A percentile compares a stretch with the other conserved stretches of the same genome.
Conservation (phyloP, 1,139 yeast genomes). For the Yamadazyma pseudoaaseri region DNA sequence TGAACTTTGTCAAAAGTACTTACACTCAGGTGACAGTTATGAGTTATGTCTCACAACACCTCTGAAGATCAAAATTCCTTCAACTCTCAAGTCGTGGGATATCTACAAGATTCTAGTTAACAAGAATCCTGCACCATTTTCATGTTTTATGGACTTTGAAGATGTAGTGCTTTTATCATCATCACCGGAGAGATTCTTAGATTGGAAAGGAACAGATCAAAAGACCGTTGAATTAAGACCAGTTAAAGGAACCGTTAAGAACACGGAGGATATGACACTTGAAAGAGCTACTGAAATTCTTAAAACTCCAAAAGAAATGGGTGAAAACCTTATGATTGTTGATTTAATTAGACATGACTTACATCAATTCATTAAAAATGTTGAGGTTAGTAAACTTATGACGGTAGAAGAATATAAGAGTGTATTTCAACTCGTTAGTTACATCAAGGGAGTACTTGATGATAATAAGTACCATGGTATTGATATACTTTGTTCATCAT, state of each 20-base stretch:
- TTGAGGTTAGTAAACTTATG: slow-evolving; percentile 79
- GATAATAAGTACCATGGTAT: slow-evolving; percentile 55
- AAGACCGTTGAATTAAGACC: slow-evolving; percentile 77
- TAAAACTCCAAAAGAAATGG: slow-evolving; percentile 88
- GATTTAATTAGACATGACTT: slow-evolving; percentile 93
- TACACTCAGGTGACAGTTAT: slow-evolving; percentile 86
- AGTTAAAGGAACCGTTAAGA: slow-evolving; percentile 90
- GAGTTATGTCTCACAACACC: slow-evolving; percentile 89
- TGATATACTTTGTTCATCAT: slow-evolving; percentile 71
- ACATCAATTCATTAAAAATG: slow-evolving; percentile 64
- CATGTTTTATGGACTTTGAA: slow-evolving; percentile 76
- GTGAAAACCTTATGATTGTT: slow-evolving; percentile 96
- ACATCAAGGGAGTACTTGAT: slow-evolving; percentile 64
- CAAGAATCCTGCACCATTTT: slow-evolving; percentile 90
- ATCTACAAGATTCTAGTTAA: slow-evolving; percentile 69
- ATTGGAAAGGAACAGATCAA: slow-evolving; percentile 55
- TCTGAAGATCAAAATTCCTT: slow-evolving; percentile 57
- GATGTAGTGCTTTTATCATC: slow-evolving; percentile 76
- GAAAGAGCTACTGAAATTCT: slow-evolving; percentile 64
- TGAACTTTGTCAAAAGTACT: slow-evolving; percentile 60
- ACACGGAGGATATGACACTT: slow-evolving; percentile 48
- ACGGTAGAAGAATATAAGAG: slow-evolving; percentile 88
- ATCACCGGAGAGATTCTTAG: slow-evolving; percentile 90
- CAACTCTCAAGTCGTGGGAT: slow-evolving; percentile 62
- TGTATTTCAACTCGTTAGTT: slow-evolving; percentile 89